These are phyloP conservation scores for Magnolia officinalis DNA, from an alignment of 164 flowering plant species.

Conservation along the genomic window DNA sequence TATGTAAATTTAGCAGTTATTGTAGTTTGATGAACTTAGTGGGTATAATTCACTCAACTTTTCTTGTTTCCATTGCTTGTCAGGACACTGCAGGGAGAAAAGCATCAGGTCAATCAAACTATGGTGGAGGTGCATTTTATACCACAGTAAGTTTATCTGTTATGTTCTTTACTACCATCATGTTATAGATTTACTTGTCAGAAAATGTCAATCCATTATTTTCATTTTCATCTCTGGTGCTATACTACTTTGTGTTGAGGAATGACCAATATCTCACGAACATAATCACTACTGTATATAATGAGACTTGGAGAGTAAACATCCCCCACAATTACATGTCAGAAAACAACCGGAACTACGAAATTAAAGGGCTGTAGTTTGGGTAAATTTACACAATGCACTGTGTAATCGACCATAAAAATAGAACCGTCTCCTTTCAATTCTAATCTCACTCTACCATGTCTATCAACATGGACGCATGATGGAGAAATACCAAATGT, in stretches of 20 bases:
- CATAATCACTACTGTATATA: neutral
- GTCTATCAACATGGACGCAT: too few relatives aligned
- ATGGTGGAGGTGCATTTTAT: constrained; percentile 64
- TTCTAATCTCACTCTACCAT: too few relatives aligned
- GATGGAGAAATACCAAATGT: too few relatives aligned
- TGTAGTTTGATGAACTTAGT: neutral
- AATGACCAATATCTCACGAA: neutral
- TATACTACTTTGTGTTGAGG: neutral
- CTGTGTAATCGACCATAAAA: too few relatives aligned
- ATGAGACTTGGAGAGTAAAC: too few relatives aligned
- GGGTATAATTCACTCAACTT: neutral
- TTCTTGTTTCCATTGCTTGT: neutral
- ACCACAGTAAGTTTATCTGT: constrained; percentile 42
- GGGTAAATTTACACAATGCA: too few relatives aligned
- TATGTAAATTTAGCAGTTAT: too few relatives aligned
- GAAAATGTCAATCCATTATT: neutral
- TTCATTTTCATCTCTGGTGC: neutral
- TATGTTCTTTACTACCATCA: neutral
- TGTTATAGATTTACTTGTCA: neutral
- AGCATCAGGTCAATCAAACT: constrained; percentile 40
- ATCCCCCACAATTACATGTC: too few relatives aligned
- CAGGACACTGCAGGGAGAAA: constrained; percentile 51
- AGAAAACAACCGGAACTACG: too few relatives aligned
- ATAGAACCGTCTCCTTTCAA: too few relatives aligned
- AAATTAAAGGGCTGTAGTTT: too few relatives aligned